phyloP scores from a whole-genome alignment of 2,329 filamentous ascomycete species.

The Acephala macrosclerotiorum region DNA sequence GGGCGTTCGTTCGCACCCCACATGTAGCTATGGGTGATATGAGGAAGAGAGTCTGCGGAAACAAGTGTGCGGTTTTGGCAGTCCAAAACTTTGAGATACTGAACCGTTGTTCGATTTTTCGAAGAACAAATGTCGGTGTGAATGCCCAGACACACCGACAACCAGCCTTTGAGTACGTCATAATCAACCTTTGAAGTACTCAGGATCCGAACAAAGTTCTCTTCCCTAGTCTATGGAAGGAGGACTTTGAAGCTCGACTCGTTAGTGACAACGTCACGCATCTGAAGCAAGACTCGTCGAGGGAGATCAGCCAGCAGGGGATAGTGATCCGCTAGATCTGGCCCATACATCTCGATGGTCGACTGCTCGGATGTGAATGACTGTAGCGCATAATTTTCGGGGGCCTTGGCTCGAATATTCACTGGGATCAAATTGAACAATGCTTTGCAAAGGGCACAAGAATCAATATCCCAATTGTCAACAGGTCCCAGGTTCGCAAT shows the following conservation, averaged over 20 bases:
- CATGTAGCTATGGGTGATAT: constrained; percentile 16
- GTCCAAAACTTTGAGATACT: constrained; percentile 2
- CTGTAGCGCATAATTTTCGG: background rate
- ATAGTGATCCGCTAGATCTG: background rate
- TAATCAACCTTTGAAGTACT: background rate
- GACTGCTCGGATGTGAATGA: background rate
- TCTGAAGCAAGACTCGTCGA: background rate
- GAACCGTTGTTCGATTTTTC: background rate
- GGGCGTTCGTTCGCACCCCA: constrained; percentile 9
- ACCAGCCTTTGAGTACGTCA: background rate
- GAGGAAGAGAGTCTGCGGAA: background rate
- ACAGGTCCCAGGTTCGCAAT: background rate
- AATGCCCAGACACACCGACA: background rate
- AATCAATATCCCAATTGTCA: background rate
- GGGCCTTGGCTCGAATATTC: background rate
- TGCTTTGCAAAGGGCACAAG: background rate
- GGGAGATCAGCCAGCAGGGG: background rate
- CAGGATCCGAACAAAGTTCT: background rate
- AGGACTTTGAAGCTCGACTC: background rate
- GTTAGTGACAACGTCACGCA: background rate
- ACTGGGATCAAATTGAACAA: background rate
- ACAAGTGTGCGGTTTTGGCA: background rate
- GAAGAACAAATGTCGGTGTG: background rate
- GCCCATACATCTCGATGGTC: background rate
- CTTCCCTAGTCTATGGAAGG: background rate